Evolutionary conservation across 2,329 filamentous ascomycete species (phyloP).

Genomic region (Ceratocystis huliohia): DNA sequence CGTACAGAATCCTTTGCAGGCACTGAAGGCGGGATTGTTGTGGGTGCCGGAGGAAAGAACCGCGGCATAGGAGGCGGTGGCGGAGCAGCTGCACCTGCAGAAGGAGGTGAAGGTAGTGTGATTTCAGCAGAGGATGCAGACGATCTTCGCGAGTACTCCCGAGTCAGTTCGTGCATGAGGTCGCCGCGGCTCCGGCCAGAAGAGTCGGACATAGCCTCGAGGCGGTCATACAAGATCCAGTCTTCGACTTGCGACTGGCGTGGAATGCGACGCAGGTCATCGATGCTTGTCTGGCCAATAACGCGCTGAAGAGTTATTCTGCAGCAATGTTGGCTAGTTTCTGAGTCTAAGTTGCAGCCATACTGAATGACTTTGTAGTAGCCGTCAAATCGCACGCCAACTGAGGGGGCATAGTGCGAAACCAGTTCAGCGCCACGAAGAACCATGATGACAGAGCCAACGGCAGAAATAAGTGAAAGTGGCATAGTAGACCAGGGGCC

Average conservation of each 20-base stretch:
- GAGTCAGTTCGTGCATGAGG: constrained; percentile 17
- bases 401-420: constrained; percentile 39
- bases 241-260: constrained; percentile 44
- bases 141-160: constrained; percentile 15
- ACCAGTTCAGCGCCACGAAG: constrained; percentile 39
- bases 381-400: constrained; percentile 46
- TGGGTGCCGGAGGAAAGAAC: not conserved
- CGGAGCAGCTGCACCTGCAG: not conserved
- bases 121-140: constrained; percentile 11
- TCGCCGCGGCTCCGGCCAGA: constrained; percentile 19
- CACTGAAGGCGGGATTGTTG: not conserved
- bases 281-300: constrained; percentile 32
- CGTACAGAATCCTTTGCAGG: constrained; percentile 15
- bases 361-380: constrained; percentile 41
- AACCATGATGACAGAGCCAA: constrained; percentile 40
- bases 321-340: constrained; percentile 33
- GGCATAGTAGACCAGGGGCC: constrained; percentile 36
- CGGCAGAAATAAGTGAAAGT: constrained; percentile 36
- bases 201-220: constrained; percentile 29
- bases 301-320: constrained; percentile 37
- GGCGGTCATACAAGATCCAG: constrained; percentile 39
- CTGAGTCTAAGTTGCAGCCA: constrained; percentile 32
- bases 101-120: constrained; percentile 8
- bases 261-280: constrained; percentile 35
- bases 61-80: constrained; percentile 1